Evolutionary conservation across 495 filamentous ascomycete species (phyloP).

Genomic region (Neurospora sp.): DNA sequence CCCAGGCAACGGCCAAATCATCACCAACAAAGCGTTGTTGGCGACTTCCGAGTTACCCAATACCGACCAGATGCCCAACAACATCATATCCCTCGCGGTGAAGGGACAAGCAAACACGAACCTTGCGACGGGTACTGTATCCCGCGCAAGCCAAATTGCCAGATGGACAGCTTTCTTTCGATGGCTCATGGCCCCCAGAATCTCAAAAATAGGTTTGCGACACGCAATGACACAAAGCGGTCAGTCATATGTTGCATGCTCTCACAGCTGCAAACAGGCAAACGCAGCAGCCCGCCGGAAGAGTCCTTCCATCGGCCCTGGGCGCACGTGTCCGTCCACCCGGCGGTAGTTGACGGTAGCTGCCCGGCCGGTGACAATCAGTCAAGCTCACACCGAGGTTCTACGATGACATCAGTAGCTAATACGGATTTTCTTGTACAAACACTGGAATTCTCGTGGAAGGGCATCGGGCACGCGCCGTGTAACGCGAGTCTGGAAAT

Average conservation of each 20-base stretch:
- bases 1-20: not conserved
- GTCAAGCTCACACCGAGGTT: not conserved
- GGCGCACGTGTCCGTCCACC: not conserved
- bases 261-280: not conserved
- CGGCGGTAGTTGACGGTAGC: not conserved
- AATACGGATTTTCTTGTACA: not conserved
- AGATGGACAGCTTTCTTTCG: not conserved
- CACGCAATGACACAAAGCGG: not conserved
- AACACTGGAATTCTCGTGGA: not conserved
- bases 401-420: not conserved
- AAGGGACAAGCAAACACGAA: not conserved
- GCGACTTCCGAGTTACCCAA: not conserved
- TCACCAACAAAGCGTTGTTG: not conserved
- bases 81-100: not conserved
- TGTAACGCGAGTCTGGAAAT: not conserved
- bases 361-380: not conserved
- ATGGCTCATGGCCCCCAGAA: not conserved
- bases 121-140: not conserved
- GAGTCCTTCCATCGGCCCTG: not conserved
- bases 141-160: not conserved
- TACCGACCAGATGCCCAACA: not conserved
- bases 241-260: not conserved
- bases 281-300: not conserved
- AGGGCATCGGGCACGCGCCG: not conserved
- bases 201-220: not conserved